phyloP scores from a whole-genome alignment of 139 green algal species.

The Micromonas commoda region DNA sequence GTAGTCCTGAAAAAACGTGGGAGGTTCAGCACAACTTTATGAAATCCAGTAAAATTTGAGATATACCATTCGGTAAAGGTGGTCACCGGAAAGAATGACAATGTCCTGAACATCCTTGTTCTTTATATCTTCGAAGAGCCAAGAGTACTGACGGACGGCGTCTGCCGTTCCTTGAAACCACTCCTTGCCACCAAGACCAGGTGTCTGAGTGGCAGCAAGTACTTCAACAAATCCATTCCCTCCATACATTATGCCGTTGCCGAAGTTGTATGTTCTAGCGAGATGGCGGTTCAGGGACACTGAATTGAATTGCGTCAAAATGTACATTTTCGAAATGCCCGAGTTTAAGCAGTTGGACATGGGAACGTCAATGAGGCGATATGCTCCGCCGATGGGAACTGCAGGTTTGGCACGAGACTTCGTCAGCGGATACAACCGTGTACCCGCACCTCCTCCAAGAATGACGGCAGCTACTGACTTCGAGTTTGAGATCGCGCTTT shows the following conservation, averaged over 20 bases:
- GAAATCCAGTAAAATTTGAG: background rate
- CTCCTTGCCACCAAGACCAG: constrained; percentile 47
- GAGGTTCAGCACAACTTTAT: background rate
- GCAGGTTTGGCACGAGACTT: constrained; percentile 94
- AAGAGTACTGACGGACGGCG: constrained; percentile 92
- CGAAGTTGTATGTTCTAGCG: constrained; percentile 93
- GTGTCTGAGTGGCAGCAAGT: constrained; percentile 83
- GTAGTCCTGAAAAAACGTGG: constrained; percentile 52
- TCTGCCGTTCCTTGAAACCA: constrained; percentile 97
- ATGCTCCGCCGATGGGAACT: constrained; percentile 95
- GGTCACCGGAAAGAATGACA: constrained; percentile 77
- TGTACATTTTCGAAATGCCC: constrained; percentile 97
- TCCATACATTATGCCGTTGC: constrained; percentile 46
- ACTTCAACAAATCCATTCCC: constrained; percentile 54
- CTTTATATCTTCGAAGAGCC: constrained; percentile 59
- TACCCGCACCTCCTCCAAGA: constrained; percentile 90
- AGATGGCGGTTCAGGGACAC: constrained; percentile 97
- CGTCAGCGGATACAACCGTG: constrained; percentile 92
- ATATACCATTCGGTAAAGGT: constrained; percentile 92
- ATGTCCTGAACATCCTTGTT: constrained; percentile 84
- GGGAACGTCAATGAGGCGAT: constrained; percentile 97
- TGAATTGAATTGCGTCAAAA: constrained; percentile 95
- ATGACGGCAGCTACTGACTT: constrained; percentile 89
- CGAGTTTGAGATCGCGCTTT: constrained; percentile 4
- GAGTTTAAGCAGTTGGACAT: constrained; percentile 99